Evolutionary conservation across 2,329 filamentous ascomycete species (phyloP), one percentile per base, ranked within the genome.

Genomic region (Chaetoscypha palmicola): DNA sequence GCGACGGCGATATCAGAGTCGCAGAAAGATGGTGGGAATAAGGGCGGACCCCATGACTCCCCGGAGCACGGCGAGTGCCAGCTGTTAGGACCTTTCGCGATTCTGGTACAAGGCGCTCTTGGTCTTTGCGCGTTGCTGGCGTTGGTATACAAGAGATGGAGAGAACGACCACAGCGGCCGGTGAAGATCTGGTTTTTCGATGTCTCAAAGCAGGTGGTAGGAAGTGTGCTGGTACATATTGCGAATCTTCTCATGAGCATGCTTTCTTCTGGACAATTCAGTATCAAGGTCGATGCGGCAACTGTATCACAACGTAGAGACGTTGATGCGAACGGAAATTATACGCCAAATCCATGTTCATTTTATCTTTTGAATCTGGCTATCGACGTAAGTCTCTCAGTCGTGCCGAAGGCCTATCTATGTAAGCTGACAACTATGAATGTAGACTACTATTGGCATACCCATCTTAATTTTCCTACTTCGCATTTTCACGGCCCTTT

Each of bases 101-200:
- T 98, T 43, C 61, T 98, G 24, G 84, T 98, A 4, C 92, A 98
- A 69, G 83, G 79, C 33, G 86, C 88, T 1, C 77, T 98, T 14
- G 92, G 92, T 14, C 78, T 74, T 14, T 70, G 96, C 44, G 92
- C 92, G 7, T 68, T 97, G 41, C 70, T 91, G 43, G 86, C 89
- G 1, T 75, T 98, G 38, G 91, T 97, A 5, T 94, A 80, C 70
- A 98, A 98, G 71, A 77, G 92, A 55, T 95, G 85, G 80, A 79
- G 86, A 53, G 92, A 98, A 67, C 76, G 86, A 45, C 91, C 92
- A 1, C 91, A 96, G 63, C 77, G 92, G 43, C 91, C 91, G 1
- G 62, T 97, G 60, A 94, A 94, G 73, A 89, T 98, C 53, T 98
- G 92, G 91, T 90, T 86, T 64, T 98, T 97, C 64, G 92, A 98